Conservation (phyloP, 805 yeast species). For the Saturnispora silvae region DNA sequence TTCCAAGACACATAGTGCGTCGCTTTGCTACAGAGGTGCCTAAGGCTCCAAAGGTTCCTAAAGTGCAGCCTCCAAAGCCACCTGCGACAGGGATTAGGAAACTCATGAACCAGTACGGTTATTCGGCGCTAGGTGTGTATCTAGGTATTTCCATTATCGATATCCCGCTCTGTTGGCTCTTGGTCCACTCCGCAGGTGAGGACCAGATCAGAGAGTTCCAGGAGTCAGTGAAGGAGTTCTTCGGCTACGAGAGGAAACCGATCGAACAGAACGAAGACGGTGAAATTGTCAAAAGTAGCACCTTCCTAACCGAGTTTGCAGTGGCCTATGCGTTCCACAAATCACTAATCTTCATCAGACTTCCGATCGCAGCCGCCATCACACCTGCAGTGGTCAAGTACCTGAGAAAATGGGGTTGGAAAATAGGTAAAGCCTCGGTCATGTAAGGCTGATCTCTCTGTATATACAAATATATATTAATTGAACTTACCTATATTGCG, state of each 20-base stretch:
- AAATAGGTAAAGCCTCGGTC: constrained; percentile 41
- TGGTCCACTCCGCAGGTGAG: constrained; percentile 82
- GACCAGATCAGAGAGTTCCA: constrained; percentile 66
- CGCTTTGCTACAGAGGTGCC: constrained; percentile 6
- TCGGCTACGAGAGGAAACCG: constrained; percentile 36
- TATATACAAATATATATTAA: too few species aligned
- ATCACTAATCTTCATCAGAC: constrained; percentile 67
- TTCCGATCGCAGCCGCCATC: constrained; percentile 86
- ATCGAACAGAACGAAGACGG: constrained; percentile 3
- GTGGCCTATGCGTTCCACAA: constrained; percentile 93
- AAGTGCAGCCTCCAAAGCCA: constrained; percentile 15
- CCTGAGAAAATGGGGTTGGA: constrained; percentile 71
- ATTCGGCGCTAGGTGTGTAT: constrained; percentile 82
- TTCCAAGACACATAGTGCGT: constrained; percentile 5
- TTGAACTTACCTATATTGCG: constrained; percentile 41
- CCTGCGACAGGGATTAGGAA: constrained; percentile 44
- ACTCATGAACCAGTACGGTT: constrained; percentile 78
- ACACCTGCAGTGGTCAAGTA: constrained; percentile 68
- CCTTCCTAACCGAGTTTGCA: constrained; percentile 71
- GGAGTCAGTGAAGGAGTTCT: constrained; percentile 42
- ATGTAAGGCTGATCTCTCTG: constrained; percentile 26
- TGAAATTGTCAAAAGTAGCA: constrained; percentile 19
- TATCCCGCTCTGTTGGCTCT: constrained; percentile 67
- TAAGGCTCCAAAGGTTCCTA: constrained; percentile 8
- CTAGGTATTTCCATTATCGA: constrained; percentile 64